Evolutionary conservation across 768 basidiomycete genomes (phyloP).

Genomic region (Gautieria morchelliformis): DNA sequence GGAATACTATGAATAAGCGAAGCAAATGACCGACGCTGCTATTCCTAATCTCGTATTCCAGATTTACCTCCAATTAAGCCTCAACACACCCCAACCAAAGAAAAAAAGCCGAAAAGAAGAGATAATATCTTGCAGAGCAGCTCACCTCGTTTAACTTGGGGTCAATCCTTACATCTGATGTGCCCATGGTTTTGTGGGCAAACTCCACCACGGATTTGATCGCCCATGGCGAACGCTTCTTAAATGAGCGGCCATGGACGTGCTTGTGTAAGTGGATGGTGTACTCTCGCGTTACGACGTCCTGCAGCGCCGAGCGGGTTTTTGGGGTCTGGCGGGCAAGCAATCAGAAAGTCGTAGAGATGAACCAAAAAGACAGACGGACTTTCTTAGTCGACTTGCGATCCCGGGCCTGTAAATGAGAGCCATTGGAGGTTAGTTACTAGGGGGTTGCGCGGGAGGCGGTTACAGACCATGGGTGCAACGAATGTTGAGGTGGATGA

Average conservation of each 20-base stretch:
- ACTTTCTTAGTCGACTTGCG: constrained; percentile 9
- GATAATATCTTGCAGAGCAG: neutral
- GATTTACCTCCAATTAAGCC: too few relatives aligned
- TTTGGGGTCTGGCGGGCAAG: constrained; percentile 49
- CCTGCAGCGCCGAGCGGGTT: constrained; percentile 92
- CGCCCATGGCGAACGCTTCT: constrained; percentile 95
- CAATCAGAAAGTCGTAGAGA: neutral
- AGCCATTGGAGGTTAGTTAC: neutral
- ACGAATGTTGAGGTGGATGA: neutral
- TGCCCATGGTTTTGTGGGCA: constrained; percentile 93
- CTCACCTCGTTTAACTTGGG: constrained; percentile 81
- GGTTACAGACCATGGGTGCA: neutral
- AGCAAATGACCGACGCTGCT: too few relatives aligned
- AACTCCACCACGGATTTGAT: constrained; percentile 91
- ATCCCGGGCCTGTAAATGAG: constrained; percentile 7
- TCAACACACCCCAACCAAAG: neutral
- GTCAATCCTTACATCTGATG: constrained; percentile 86
- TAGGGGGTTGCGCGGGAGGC: neutral
- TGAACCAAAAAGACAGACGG: neutral
- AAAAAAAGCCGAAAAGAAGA: neutral
- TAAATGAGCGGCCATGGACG: constrained; percentile 88
- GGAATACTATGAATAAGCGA: neutral
- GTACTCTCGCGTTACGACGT: constrained; percentile 98
- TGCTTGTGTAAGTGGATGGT: constrained; percentile 96
- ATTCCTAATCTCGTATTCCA: too few relatives aligned